Evolutionary conservation across 2,329 filamentous ascomycete species (phyloP).

Genomic region (Juglanconis sp.): DNA sequence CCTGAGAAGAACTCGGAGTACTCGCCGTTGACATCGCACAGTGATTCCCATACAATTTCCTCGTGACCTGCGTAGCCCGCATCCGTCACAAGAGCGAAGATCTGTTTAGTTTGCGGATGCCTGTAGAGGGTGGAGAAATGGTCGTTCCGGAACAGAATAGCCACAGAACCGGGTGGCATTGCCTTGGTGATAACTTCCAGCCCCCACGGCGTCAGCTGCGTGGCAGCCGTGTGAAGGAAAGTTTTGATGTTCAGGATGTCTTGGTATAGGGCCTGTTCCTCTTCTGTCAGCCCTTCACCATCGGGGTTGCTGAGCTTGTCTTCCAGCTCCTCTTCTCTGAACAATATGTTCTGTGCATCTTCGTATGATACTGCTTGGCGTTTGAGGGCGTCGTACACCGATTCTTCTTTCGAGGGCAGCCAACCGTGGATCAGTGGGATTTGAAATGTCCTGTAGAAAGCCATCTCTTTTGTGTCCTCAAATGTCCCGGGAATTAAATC

Average conservation of each 20-base stretch:
- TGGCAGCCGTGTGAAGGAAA: slow-evolving; percentile 76
- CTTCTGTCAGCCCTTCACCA: slow-evolving; percentile 57
- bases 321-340: slow-evolving; percentile 85
- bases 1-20: slow-evolving; percentile 82
- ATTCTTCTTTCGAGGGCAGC: slow-evolving; percentile 68
- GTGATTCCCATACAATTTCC: slow-evolving; percentile 93
- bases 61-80: slow-evolving; percentile 83
- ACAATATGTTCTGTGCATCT: slow-evolving; percentile 84
- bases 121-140: slow-evolving; percentile 95
- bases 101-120: slow-evolving; percentile 70
- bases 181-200: slow-evolving; percentile 69
- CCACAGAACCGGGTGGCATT: slow-evolving; percentile 73
- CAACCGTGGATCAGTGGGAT: slow-evolving; percentile 91
- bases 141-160: slow-evolving; percentile 93
- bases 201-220: slow-evolving; percentile 81
- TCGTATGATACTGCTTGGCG: slow-evolving; percentile 83
- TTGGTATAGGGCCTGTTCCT: slow-evolving; percentile 76
- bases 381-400: slow-evolving; percentile 66
- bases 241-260: slow-evolving; percentile 82
- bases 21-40: slow-evolving; percentile 84
- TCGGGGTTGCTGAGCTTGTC: slow-evolving; percentile 60
- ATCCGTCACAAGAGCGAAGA: slow-evolving; percentile 87
- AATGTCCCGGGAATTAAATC: slow-evolving; percentile 67
- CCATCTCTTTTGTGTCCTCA: slow-evolving; percentile 82
- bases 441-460: slow-evolving; percentile 84